Base-by-base conservation (phyloP, 2,329 filamentous ascomycete genomes). In the Camillea tinctor region DNA sequence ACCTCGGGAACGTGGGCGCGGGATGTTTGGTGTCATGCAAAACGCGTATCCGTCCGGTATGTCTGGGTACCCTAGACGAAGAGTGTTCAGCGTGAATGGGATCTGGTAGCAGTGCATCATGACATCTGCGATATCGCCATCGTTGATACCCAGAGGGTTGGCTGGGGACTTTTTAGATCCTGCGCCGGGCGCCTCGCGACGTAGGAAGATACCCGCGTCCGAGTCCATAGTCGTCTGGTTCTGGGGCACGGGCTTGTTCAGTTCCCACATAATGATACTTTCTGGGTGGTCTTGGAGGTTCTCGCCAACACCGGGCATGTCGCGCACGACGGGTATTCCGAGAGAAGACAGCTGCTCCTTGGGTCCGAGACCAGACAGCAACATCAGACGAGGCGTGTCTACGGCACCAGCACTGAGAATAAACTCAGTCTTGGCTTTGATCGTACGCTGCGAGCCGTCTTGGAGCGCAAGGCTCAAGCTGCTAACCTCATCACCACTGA, bases 21-120 rank as follows among this genome's bases (percentile, higher is more conserved):
- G 91, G 70, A 96, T 95, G 79, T 96, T 95, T 70, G 92, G 92
- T 17, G 92, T 95, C 89, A 95, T 95, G 84, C 92, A 95, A 81
- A 96, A 96, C 56, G 91, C 92, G 70, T 93, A 89, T 62, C 88
- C 90, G 66, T 93, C 86, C 62, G 84, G 69, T 62, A 83, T 72
- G 60, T 76, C 73, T 50, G 80, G 81, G 72, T 88, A 96, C 66
- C 92, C 92, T 11, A 97, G 83, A 49, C 91, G 88, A 58, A 84
- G 79, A 1, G 92, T 97, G 83, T 96, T 96, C 68, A 93, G 86
- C 64, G 88, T 91, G 78, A 96, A 96, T 57, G 92, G 92, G 67
- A 96, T 96, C 78, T 96, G 93, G 81, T 96, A 96, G 84, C 92
- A 96, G 80, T 96, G 92, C 90, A 95, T 95, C 93, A 96, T 96